Base-by-base conservation (phyloP, 2,329 filamentous ascomycete species). In the Ciborinia camelliae region DNA sequence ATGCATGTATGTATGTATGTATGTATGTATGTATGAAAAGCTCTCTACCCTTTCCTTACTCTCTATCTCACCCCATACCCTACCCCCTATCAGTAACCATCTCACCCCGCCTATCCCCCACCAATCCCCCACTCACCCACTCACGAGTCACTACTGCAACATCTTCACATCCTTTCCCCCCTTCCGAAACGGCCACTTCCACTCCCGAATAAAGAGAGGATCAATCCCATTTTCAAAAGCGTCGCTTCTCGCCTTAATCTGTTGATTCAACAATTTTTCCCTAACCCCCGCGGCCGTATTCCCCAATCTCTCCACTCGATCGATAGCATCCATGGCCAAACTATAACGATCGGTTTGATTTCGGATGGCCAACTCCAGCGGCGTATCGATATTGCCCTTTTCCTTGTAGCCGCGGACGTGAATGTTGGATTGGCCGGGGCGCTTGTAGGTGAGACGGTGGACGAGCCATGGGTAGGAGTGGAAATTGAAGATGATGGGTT, bases 321-420 rank as follows among this genome's bases (percentile, higher is more conserved):
- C 89, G 65, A 93, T 89, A 18, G 90, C 90, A 71, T 89, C 86
- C 67, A 93, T 91, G 12, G 90, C 90, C 45, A 93, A 78, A 70
- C 86, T 90, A 78, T 89, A 93, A 35, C 90, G 83, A 77, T 93
- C 90, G 0, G 89, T 90, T 72, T 88, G 82, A 77, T 93, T 93
- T 66, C 89, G 82, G 73, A 92, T 90, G 35, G 90, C 90, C 68
- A 93, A 79, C 77, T 92, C 90, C 26, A 92, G 84, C 1, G 90
- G 90, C 0, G 90, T 92, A 74, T 93, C 89, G 70, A 92, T 92
- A 75, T 92, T 93, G 54, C 90, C 90, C 82, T 93, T 92, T 80
- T 93, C 90, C 73, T 84, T 87, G 80, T 92, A 93, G 1, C 90
- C 90, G 39, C 87, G 82, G n/a, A 93, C 90, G 71, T 90, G 86